Evolutionary conservation across 805 yeast species (phyloP).

Genomic region (Barnettozyma sp.): DNA sequence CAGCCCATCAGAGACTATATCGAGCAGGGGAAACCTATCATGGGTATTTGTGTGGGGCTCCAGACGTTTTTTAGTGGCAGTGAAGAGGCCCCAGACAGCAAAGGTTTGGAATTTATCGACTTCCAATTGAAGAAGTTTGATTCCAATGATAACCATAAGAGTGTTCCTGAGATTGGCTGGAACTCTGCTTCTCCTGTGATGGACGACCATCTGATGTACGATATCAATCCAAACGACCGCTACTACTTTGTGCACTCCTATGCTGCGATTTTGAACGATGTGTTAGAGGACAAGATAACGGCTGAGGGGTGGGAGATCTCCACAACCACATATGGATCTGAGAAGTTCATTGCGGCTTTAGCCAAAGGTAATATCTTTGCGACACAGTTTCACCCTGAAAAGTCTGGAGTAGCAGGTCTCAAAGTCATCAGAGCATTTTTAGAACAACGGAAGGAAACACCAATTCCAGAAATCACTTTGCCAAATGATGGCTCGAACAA

Average conservation of each 20-base stretch:
- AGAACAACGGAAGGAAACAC: slow-evolving; percentile 26
- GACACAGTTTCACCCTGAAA: slow-evolving; percentile 99
- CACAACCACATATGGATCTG: slow-evolving; percentile 65
- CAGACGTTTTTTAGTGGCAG: slow-evolving; percentile 77
- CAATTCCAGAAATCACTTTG: slow-evolving; percentile 13
- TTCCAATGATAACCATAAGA: slow-evolving; percentile 42
- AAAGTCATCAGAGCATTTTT: slow-evolving; percentile 69
- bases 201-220: slow-evolving; percentile 39
- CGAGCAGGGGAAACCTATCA: slow-evolving; percentile 70
- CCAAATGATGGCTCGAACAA: slow-evolving; percentile 35
- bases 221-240: slow-evolving; percentile 58
- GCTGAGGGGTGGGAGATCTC: slow-evolving; percentile 66
- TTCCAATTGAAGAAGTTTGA: slow-evolving; percentile 57
- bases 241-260: slow-evolving; percentile 95
- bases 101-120: slow-evolving; percentile 55
- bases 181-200: slow-evolving; percentile 41
- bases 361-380: slow-evolving; percentile 77
- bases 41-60: slow-evolving; percentile 98
- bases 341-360: slow-evolving; percentile 78
- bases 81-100: slow-evolving; percentile 58
- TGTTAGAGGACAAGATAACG: slow-evolving; percentile 27
- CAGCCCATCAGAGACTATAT: slow-evolving; percentile 64
- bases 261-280: slow-evolving; percentile 58
- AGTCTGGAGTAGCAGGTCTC: slow-evolving; percentile 88
- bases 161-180: slow-evolving; percentile 99